Evolutionary conservation across 1,284 basidiomycete species (phyloP), one percentile per base, ranked within the genome.

Genomic region (Trichosporon coremiiforme): DNA sequence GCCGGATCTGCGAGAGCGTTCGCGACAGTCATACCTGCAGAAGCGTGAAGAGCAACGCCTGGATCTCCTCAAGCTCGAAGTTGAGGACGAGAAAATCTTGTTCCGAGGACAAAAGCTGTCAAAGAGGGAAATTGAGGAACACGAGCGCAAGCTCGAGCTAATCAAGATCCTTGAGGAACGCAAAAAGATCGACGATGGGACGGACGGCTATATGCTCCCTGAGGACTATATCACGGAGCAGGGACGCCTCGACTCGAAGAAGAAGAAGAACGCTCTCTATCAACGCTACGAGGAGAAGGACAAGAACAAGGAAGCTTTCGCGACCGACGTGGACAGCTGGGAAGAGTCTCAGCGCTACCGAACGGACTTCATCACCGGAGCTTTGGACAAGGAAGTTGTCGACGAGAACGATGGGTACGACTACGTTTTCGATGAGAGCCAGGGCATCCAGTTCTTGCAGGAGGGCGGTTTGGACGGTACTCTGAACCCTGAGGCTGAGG

Each of bases 141-240:
- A 96, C 68, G 93, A 95, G 31, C 88, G 90, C 76, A 98, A 98
- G 86, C 97, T 95, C 84, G 93, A 98, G 79, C 87, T 98, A 9
- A 85, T 99, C 20, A 88, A 89, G 64, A 88, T 99, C 36, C 95
- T 97, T 70, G 95, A 99, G 83, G 95, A 96, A 80, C 89, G 95
- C 22, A 87, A 95, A 73, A 90, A 89, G 79, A 97, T 99, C 72
- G 93, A 95, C 80, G 95, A 97, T 85, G 92, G 93, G 73, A 93
- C 88, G 82, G 95, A 97, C 73, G 95, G 95, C 4, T 98, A 98
- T 78, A 91, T 91, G 85, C 87, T 97, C 47, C 95, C 95, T 0
- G 95, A 97, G 76, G 96, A 99, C 84, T 99, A 99, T 79, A 88
- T 98, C 77, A 99, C 96, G 0, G 96, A 98, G 79, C 94, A 98